Conservation (phyloP, 805 yeast genomes). For the Naumovozyma dairenensis region DNA sequence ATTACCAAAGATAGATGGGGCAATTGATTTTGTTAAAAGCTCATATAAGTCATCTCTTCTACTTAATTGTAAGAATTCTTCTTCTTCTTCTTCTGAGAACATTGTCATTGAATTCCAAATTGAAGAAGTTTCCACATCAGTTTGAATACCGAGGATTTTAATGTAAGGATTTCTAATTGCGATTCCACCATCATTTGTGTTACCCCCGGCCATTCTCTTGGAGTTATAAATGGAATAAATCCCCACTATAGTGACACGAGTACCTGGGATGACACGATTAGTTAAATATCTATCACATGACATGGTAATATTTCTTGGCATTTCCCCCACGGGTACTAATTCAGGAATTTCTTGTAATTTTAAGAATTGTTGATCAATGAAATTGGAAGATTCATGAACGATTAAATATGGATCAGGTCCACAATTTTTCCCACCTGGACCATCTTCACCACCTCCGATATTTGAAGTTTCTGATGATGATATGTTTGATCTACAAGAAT, state of each 20-base stretch:
- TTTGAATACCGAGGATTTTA: slow-evolving; percentile 74
- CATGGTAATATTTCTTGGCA: slow-evolving; percentile 87
- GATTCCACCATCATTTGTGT: slow-evolving; percentile 44
- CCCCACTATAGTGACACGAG: slow-evolving; percentile 85
- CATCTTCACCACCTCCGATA: slow-evolving; percentile 5
- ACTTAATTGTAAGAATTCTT: slow-evolving; percentile 72
- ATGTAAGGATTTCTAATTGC: slow-evolving; percentile 92
- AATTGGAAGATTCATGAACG: slow-evolving; percentile 87
- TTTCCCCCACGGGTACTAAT: slow-evolving; percentile 97
- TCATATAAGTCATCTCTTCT: slow-evolving; percentile 80
- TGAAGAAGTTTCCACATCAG: slow-evolving; percentile 66
- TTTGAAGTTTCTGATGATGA: slow-evolving; percentile 8
- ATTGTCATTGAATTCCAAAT: slow-evolving; percentile 38
- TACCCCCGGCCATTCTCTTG: slow-evolving; percentile 37
- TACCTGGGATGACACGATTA: slow-evolving; percentile 89
- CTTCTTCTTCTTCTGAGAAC: slow-evolving; percentile 90
- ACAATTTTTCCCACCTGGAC: slow-evolving; percentile 35
- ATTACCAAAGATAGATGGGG: slow-evolving; percentile 94
- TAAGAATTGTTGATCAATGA: slow-evolving; percentile 88
- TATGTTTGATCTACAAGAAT: slow-evolving; percentile 25
- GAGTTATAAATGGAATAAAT: slow-evolving; percentile 85
- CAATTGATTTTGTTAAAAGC: slow-evolving; percentile 77
- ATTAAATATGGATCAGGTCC: slow-evolving; percentile 89
- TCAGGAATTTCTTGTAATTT: slow-evolving; percentile 97
- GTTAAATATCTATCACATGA: slow-evolving; percentile 86